Evolutionary conservation across 352 stramenopile genomes (phyloP), one percentile per base, ranked within the genome.

Genomic region (Phytophthora pluvialis): DNA sequence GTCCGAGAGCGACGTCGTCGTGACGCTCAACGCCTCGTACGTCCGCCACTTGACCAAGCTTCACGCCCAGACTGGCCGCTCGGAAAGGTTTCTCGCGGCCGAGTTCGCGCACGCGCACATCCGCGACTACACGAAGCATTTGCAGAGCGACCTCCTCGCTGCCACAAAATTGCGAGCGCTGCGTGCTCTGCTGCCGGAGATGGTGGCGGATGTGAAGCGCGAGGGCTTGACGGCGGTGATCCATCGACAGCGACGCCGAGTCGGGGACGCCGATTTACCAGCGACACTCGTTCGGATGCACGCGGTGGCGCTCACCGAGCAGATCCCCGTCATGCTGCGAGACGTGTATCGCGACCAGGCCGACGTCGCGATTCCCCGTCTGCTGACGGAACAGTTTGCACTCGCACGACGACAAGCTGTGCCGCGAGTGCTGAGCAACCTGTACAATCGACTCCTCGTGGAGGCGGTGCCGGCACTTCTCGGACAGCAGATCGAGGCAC

Each of bases 321-420:
- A 75, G 64, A 88, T 91, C 29, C 85, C 85, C 9, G 56, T 73
- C 46, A 81, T 93, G 40, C 70, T 93, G 18, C 58, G 47, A 0
- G 79, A 87, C n/a, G 65, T 93, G 1, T 86, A 78, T 51, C 78
- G 81, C 18, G 78, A 86, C 55, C 78, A 91, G n/a, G 78, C 80
- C 13, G 83, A 90, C 50, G 42, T 71, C 5, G 82, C 79, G 9
- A 40, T 90, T 0, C 72, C 85, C 1, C 21, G 25, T 0, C 42
- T 78, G 16, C 13, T 78, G 15, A 59, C 52, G 5, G 21, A 50
- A 15, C 64, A 73, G 12, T 72, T 56, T 42, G 56, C 51, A 8
- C 70, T 72, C 5, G 70, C 70, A 36, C 67, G 67, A 47, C 51
- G 48, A n/a, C 75, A 72, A 47, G 75, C 82, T 4, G 58, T 91